These are phyloP conservation scores for Citrus glauca DNA, from an alignment of 345 rosid genomes.

Conservation along the genomic window DNA sequence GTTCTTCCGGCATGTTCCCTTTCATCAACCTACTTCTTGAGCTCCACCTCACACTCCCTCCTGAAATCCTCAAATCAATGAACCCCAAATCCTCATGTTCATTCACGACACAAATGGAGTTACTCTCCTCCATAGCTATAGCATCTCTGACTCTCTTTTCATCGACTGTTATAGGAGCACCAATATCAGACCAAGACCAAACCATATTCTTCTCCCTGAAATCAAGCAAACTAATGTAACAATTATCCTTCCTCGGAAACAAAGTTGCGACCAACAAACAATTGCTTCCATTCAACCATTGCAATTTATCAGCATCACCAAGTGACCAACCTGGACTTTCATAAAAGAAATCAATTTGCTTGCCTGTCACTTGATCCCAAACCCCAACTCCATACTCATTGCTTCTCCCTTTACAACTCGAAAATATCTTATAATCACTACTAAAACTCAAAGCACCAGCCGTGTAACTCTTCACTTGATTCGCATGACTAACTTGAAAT, in stretches of 20 bases:
- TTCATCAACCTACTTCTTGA: slow-evolving; percentile 84
- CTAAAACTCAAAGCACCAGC: slow-evolving; percentile 83
- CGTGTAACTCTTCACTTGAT: slow-evolving; percentile 70
- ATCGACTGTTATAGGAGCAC: slow-evolving; percentile 50
- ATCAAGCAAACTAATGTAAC: slow-evolving; percentile 89
- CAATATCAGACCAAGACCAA: slow-evolving; percentile 93
- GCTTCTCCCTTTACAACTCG: slow-evolving; percentile 88
- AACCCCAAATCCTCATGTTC: slow-evolving; percentile 95
- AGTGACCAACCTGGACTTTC: slow-evolving; percentile 85
- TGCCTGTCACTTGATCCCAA: slow-evolving; percentile 88
- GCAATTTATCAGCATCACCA: slow-evolving; percentile 92
- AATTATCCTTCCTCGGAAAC: slow-evolving; percentile 94
- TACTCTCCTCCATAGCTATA: slow-evolving; percentile 82
- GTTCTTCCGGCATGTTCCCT: slow-evolving; percentile 84
- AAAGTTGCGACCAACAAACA: slow-evolving; percentile 87
- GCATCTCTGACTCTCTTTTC: slow-evolving; percentile 95
- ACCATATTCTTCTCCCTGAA: slow-evolving; percentile 82
- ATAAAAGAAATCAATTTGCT: slow-evolving; percentile 85
- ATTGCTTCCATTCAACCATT: slow-evolving; percentile 67
- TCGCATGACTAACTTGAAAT: slow-evolving; percentile 70
- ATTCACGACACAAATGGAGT: slow-evolving; percentile 83
- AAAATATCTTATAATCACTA: slow-evolving; percentile 58
- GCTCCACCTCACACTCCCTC: slow-evolving; percentile 88
- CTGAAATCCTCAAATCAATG: slow-evolving; percentile 70
- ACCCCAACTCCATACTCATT: slow-evolving; percentile 96